Percentiles rank a stretch among this genome's conserved stretches.
These are phyloP conservation scores for Dissophora ornata DNA, from an alignment of 192 early-diverging fungal species.

Conservation along the genomic window DNA sequence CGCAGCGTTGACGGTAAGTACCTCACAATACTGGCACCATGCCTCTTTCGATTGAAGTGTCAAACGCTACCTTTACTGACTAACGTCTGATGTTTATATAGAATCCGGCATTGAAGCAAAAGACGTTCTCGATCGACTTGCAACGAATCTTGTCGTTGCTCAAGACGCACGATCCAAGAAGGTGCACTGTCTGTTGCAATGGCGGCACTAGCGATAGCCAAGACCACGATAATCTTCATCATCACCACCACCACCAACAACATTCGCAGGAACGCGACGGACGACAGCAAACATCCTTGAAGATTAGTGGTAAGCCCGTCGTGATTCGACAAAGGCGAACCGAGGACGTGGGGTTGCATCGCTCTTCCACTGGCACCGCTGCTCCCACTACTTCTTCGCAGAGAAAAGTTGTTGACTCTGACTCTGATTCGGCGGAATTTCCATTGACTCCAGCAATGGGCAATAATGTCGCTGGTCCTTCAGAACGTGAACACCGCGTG, in stretches of 20 bases:
- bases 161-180: constrained; percentile 32
- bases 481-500: too few species aligned
- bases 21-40: too few species aligned
- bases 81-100: not conserved
- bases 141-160: constrained; percentile 38
- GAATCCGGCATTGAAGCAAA: constrained; percentile 14
- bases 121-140: constrained; percentile 30
- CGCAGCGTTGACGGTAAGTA: constrained; percentile 13
- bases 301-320: too few species aligned
- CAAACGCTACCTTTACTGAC: too few species aligned
- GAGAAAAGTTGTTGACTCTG: too few species aligned
- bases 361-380: not conserved
- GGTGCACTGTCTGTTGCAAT: constrained; percentile 43
- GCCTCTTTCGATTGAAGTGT: too few species aligned
- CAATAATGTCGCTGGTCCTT: too few species aligned
- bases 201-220: constrained; percentile 8
- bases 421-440: too few species aligned
- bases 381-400: not conserved
- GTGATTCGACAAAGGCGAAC: not conserved
- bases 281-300: too few species aligned
- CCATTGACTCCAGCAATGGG: too few species aligned
- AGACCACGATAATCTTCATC: not conserved
- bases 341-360: not conserved
- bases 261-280: too few species aligned
- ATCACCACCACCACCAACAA: constrained; percentile 1